Base-by-base conservation (phyloP, 257 asterid species). In the Nicotiana noctiflora region DNA sequence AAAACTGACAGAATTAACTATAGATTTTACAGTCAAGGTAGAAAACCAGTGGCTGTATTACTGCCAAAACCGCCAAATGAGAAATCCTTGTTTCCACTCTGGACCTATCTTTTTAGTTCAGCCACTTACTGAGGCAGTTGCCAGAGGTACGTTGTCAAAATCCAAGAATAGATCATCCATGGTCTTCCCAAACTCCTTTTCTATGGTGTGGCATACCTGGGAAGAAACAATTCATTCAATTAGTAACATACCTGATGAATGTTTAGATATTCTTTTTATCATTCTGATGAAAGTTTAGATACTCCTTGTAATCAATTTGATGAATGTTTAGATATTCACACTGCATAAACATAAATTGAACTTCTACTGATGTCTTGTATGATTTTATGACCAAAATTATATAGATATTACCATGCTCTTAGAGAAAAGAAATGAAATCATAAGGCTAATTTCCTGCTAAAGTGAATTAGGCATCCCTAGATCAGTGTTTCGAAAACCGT, bases 61-160 rank as follows among this genome's bases (percentile, higher is more conserved):
- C 40, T 23, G 78, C 37, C 23, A 2, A 13, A 46, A 72, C 5
- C 15, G 15, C 78, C 61, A 1, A 46, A 23, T 21, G 8, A 21
- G 6, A 72, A 23, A 49, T 49, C 23, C 78, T 72, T 46, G 44
- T 72, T 49, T 72, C 61, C 40, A 72, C 61, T 72, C 59, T 23
- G 61, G 0, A 0, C 60, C 78, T 46, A 72, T 14, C 74, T 68
- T 40, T 56, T 80, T 60, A 27, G 83, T 40, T 79, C 29, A 65
- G 77, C 77, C 61, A 77, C 95, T 91, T 91, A 95, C 99, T 64
- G 99, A 95, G 86, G 99, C 99, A 81, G 98, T 92, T 80, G 99
- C 99, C 62, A 95, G 91, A 57, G 99, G 94, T 80, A 75, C 72
- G 74, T 85, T 87, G 77, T 91, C 98, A 84, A 92, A 95, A 62